Percentiles rank a stretch among this genome's conserved stretches.
phyloP scores from a whole-genome alignment of 2,329 filamentous ascomycete genomes.

The Aspergillus viridinutans region DNA sequence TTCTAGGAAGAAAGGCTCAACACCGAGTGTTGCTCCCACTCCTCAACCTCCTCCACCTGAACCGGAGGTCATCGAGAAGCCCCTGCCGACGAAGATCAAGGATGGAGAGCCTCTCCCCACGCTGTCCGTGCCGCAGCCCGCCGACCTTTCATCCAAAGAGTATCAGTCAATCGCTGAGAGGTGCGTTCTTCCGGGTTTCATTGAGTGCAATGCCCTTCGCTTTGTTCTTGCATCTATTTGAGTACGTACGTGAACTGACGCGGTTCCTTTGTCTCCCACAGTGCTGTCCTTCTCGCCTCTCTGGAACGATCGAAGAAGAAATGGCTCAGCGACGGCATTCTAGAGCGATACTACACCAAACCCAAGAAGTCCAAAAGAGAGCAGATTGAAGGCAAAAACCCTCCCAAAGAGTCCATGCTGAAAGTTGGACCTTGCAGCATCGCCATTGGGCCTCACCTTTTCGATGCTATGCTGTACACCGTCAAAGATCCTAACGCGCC shows the following conservation, averaged over 20 bases:
- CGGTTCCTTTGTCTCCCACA: constrained; percentile 16
- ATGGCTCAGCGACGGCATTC: constrained; percentile 53
- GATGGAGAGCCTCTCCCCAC: constrained; percentile 54
- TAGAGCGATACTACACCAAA: constrained; percentile 57
- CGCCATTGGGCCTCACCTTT: constrained; percentile 60
- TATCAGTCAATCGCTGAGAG: constrained; percentile 59
- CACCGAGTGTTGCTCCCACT: constrained; percentile 18
- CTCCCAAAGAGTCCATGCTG: constrained; percentile 50
- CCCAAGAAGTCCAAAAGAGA: constrained; percentile 53
- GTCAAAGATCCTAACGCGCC: constrained; percentile 48
- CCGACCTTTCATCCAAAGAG: constrained; percentile 46
- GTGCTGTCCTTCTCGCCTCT: constrained; percentile 55
- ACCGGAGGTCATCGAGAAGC: constrained; percentile 32
- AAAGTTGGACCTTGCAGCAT: constrained; percentile 56
- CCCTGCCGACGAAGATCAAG: constrained; percentile 50
- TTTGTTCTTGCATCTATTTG: neutral
- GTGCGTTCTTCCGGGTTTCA: constrained; percentile 20
- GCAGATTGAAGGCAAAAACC: constrained; percentile 44
- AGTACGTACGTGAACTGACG: neutral
- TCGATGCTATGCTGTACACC: constrained; percentile 55
- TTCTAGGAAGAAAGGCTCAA: constrained; percentile 34
- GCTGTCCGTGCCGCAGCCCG: constrained; percentile 47
- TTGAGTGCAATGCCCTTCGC: neutral
- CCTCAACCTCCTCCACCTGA: constrained; percentile 26
- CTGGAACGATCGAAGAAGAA: constrained; percentile 56